A percentile compares a stretch with the other conserved stretches of the same genome.
Evolutionary conservation across 305 asterid genomes (phyloP).

Genomic region (Rubia peregrina): DNA sequence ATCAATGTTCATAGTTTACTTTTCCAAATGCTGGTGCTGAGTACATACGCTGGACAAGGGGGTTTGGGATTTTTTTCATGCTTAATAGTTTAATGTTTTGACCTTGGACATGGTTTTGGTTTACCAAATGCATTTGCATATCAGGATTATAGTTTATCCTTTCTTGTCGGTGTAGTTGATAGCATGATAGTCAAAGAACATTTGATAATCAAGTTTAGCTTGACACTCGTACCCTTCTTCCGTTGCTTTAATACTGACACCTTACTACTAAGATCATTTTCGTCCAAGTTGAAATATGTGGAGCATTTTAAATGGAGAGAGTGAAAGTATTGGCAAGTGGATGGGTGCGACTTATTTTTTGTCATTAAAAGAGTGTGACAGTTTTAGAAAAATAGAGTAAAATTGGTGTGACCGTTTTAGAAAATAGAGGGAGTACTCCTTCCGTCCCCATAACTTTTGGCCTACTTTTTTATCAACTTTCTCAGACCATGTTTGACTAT

Average conservation of each 20-base stretch:
- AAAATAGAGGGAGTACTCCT: no score
- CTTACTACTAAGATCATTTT: no score
- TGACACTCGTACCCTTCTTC: background rate
- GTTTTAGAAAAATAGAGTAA: background rate
- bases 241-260: background rate
- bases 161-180: background rate
- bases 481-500: no score
- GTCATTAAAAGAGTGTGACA: background rate
- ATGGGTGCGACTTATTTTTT: no score
- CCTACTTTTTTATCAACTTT: no score
- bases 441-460: no score
- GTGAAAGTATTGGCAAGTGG: no score
- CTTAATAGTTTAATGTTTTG: slow-evolving; percentile 2
- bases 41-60: background rate
- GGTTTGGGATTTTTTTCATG: background rate
- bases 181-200: background rate
- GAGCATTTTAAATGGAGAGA: background rate
- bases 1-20: background rate
- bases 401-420: no score
- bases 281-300: no score
- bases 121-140: slow-evolving; percentile 8
- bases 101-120: slow-evolving; percentile 11
- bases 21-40: slow-evolving; percentile 4
- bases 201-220: background rate
- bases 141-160: background rate